phyloP scores from a whole-genome alignment of 805 yeast species.

The Candida argentea region DNA sequence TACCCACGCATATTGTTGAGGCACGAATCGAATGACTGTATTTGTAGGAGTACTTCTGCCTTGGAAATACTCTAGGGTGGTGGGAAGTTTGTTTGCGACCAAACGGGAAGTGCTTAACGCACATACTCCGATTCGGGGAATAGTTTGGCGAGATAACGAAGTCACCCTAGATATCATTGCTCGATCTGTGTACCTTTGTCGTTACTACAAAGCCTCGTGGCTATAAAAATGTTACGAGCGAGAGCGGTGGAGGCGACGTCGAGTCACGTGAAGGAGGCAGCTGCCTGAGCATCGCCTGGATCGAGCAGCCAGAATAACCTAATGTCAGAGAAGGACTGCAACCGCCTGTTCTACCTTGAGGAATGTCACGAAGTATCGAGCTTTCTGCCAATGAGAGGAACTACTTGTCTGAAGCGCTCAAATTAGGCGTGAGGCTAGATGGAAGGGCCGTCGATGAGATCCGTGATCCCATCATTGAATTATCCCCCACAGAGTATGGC shows the following conservation, averaged over 20 bases:
- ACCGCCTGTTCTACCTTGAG: no score
- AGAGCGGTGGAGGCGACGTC: no score
- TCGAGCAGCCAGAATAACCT: background rate
- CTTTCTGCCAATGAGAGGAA: slow-evolving; percentile 53
- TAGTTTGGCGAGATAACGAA: no score
- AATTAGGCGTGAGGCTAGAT: slow-evolving; percentile 54
- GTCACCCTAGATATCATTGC: no score
- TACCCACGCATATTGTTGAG: slow-evolving; percentile 86
- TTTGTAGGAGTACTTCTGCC: slow-evolving; percentile 60
- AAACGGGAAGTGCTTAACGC: no score
- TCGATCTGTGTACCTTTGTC: no score
- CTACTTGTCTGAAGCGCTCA: slow-evolving; percentile 55
- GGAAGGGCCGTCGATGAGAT: slow-evolving; percentile 56
- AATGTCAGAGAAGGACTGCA: background rate
- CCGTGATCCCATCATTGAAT: slow-evolving; percentile 52
- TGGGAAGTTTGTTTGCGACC: no score
- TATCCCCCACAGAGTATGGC: slow-evolving; percentile 66
- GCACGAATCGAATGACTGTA: slow-evolving; percentile 68
- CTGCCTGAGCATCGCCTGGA: no score
- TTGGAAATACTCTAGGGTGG: slow-evolving; percentile 45
- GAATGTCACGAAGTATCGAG: slow-evolving; percentile 54
- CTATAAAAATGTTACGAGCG: no score
- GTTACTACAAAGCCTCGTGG: no score
- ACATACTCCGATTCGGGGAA: no score
- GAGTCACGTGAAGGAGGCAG: no score